These are phyloP conservation scores for Schoenoplectus tabernaemontani DNA, from an alignment of 202 grass and related monocot genomes.

Conservation along the genomic window DNA sequence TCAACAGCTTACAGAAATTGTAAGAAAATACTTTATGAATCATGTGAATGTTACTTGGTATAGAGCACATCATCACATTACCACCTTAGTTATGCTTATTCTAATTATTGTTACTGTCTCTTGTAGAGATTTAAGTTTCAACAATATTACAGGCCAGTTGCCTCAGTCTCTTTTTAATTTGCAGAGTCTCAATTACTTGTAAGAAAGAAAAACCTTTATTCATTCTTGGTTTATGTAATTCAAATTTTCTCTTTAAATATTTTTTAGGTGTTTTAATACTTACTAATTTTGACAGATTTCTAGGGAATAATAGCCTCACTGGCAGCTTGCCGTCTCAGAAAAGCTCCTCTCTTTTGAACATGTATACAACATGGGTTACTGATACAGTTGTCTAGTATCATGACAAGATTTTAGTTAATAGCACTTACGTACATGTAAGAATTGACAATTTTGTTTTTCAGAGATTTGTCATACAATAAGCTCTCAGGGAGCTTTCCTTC, in stretches of 20 bases:
- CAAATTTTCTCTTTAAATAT: no score
- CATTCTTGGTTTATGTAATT: no score
- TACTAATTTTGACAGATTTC: slow-evolving; percentile 34
- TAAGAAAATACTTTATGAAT: background rate
- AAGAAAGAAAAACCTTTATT: background rate
- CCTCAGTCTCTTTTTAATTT: slow-evolving; percentile 48
- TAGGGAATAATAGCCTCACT: background rate
- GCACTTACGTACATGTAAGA: background rate
- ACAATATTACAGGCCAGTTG: slow-evolving; percentile 77
- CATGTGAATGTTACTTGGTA: no score
- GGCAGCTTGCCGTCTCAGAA: slow-evolving; percentile 50
- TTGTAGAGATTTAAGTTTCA: slow-evolving; percentile 85
- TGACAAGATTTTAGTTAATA: background rate
- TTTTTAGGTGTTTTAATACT: no score
- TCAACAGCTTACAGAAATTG: slow-evolving; percentile 2
- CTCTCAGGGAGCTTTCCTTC: slow-evolving; percentile 60
- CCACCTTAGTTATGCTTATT: background rate
- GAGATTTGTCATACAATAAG: slow-evolving; percentile 84
- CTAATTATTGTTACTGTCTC: background rate
- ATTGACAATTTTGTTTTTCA: slow-evolving; percentile 14
- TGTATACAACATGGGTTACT: slow-evolving; percentile 23
- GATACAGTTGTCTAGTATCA: background rate
- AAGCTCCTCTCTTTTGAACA: slow-evolving; percentile 25
- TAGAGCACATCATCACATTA: no score
- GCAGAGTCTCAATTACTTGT: slow-evolving; percentile 22